Base-by-base conservation (phyloP, 2,329 filamentous ascomycete genomes). In the Fusarium chlamydosporum region DNA sequence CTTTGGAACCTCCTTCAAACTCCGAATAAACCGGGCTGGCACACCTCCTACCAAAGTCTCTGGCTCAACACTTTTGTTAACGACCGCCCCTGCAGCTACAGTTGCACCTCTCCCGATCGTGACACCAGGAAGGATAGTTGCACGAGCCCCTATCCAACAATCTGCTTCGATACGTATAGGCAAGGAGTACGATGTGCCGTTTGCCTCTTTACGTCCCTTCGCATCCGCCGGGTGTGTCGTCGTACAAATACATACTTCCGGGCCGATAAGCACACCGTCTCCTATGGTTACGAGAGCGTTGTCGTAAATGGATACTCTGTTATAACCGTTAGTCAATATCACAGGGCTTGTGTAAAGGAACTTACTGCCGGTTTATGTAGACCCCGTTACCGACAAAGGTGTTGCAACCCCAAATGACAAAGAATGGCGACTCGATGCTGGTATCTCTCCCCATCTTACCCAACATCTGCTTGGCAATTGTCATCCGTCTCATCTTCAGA, bases 341-440 rank as follows among this genome's bases (percentile, higher is more conserved):
- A 4, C 16, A 15, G 4, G 12, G 4, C 8, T 13, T 23, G 16
- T 6, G 2, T 6, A 2, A 9, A 4, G 2, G 13, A 0, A 41
- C 61, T 42, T 15, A 66, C 62, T 56, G 47, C 50, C 62, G 8
- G 26, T 66, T 66, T 3, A 66, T 65, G 3, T 66, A 66, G 11
- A 61, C 62, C 4, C 31, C n/a, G 3, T 18, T 55, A 0, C 62
- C 62, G 1, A 66, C 45, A 8, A 66, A 66, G 0, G 33, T 40
- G 13, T 66, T 66, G 8, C 62, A 66, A 10, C 62, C 62, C 61
- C 61, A 66, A 5, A n/a, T 41, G 1, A 66, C 13, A 15, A 66
- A 66, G 26, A 66, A 66, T 1, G 62, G 62, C 0, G 55, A 20
- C 7, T 66, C 61, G 4, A 66, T 66, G 1, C 23, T 45, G 1